Conservation (phyloP, 116 monocot genomes). For the Dioscorea cayenensis region DNA sequence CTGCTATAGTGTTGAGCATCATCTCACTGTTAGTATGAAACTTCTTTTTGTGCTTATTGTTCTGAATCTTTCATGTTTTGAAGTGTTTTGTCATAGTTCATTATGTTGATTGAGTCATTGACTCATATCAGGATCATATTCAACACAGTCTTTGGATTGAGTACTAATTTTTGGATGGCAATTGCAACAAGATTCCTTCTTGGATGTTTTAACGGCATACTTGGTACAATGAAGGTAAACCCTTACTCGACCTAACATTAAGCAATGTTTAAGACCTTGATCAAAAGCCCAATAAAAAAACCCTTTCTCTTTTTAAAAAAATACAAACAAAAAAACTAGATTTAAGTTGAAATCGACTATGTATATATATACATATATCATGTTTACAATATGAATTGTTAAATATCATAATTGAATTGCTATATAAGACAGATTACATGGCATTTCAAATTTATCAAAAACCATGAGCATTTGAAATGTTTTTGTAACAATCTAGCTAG, state of each 20-base stretch:
- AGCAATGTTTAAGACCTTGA: not conserved
- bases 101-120: not conserved
- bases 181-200: conserved; percentile 28
- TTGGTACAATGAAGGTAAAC: conserved; percentile 26
- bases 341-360: too few species aligned
- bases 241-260: not conserved
- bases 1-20: conserved; percentile 27
- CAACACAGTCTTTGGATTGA: conserved; percentile 30
- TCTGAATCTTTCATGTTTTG: not conserved
- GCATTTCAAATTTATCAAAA: too few species aligned
- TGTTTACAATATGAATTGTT: too few species aligned
- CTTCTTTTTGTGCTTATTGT: not conserved
- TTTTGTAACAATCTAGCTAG: too few species aligned
- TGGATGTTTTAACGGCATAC: conserved; percentile 21
- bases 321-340: too few species aligned
- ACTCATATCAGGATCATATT: conserved; percentile 16
- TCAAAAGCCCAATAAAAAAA: too few species aligned
- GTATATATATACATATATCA: too few species aligned
- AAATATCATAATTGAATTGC: too few species aligned
- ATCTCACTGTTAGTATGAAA: conserved; percentile 21
- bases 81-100: not conserved
- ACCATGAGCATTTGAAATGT: too few species aligned
- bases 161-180: conserved; percentile 33
- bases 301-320: too few species aligned
- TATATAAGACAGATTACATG: too few species aligned